A percentile compares a stretch with the other conserved stretches of the same genome.
Conservation (phyloP, 768 basidiomycete genomes). For the Tylopilus felleus region DNA sequence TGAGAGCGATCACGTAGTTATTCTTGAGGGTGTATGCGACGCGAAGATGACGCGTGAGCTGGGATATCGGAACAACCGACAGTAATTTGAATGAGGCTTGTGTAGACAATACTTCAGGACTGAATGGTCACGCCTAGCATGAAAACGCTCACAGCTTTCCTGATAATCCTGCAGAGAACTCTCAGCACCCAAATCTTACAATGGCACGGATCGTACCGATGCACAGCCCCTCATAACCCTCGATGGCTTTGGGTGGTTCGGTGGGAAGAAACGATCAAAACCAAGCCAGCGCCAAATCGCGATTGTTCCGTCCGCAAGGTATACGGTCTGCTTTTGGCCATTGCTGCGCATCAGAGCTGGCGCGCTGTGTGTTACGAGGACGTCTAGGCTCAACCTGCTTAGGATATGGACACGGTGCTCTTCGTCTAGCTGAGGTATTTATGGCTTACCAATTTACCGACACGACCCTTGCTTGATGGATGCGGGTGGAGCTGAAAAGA, state of each 20-base stretch:
- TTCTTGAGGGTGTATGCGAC: conserved; percentile 43
- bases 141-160: conserved; percentile 57
- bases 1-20: conserved; percentile 53
- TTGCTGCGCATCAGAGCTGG: conserved; percentile 44
- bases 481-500: conserved; percentile 60
- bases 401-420: background rate
- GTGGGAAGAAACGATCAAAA: conserved; percentile 61
- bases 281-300: conserved; percentile 69
- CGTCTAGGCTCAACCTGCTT: conserved; percentile 54
- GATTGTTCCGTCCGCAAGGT: conserved; percentile 48
- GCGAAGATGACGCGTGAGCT: conserved; percentile 35
- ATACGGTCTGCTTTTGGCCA: conserved; percentile 19
- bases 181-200: conserved; percentile 1
- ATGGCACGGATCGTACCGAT: conserved; percentile 42
- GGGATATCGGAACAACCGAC: conserved; percentile 46
- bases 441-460: conserved; percentile 57
- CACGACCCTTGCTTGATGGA: conserved; percentile 64
- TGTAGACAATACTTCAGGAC: conserved; percentile 4
- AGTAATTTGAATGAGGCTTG: conserved; percentile 67
- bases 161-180: conserved; percentile 59
- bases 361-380: conserved; percentile 52
- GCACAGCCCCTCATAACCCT: conserved; percentile 53
- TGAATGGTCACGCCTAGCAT: background rate
- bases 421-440: background rate
- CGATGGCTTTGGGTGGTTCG: conserved; percentile 31